Evolutionary conservation across 1,284 basidiomycete species (phyloP).

Genomic region (Malassezia japonica): DNA sequence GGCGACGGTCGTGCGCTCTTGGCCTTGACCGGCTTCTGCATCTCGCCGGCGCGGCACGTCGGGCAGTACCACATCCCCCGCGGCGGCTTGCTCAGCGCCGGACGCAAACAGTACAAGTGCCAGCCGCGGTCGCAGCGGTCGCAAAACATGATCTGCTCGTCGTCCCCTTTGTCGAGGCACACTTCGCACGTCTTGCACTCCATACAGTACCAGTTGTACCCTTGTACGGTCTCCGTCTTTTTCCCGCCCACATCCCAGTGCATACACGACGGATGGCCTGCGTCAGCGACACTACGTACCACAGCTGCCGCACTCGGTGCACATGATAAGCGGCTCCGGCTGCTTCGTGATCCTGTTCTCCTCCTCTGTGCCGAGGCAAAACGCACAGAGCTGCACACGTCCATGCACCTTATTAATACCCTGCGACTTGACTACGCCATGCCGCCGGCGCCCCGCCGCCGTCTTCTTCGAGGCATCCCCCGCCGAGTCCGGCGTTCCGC

Average conservation of each 20-base stretch:
- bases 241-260: conserved; percentile 49
- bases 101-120: conserved; percentile 78
- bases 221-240: conserved; percentile 52
- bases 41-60: conserved; percentile 18
- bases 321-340: conserved; percentile 39
- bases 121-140: conserved; percentile 92
- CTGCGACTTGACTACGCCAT: conserved; percentile 5
- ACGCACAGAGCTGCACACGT: conserved; percentile 33
- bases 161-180: conserved; percentile 74
- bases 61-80: conserved; percentile 38
- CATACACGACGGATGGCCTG: conserved; percentile 46
- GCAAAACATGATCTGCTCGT: conserved; percentile 80
- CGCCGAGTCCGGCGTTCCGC: background rate
- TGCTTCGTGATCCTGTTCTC: conserved; percentile 22
- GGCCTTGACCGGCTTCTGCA: background rate
- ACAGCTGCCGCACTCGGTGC: conserved; percentile 47
- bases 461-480: conserved; percentile 1
- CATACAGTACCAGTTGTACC: conserved; percentile 78
- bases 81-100: conserved; percentile 50
- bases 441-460: background rate
- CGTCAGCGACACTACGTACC: conserved; percentile 25
- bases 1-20: background rate
- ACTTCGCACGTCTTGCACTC: conserved; percentile 90
- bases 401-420: background rate
- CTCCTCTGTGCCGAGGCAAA: conserved; percentile 32